phyloP scores from a whole-genome alignment of 228 moss, liverwort and hornwort species.

The Sphagnum fallax region DNA sequence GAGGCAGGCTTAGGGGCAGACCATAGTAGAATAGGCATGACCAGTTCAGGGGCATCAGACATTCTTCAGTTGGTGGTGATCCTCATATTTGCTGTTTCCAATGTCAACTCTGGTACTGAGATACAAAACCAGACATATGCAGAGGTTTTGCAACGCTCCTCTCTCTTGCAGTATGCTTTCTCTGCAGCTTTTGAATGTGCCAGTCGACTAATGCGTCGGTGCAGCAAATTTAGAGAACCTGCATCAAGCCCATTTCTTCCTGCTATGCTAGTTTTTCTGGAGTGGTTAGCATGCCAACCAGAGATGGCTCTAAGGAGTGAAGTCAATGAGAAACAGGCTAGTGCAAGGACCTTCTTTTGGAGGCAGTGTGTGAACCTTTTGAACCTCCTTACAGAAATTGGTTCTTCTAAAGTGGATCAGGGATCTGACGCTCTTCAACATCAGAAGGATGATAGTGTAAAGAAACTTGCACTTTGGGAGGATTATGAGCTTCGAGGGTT shows the following conservation, averaged over 20 bases:
- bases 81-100: constrained; percentile 92
- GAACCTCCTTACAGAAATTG: constrained; percentile 53
- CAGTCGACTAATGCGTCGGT: constrained; percentile 83
- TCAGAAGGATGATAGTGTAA: constrained; percentile 36
- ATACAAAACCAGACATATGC: constrained; percentile 89
- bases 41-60: constrained; percentile 77
- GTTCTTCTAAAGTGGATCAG: constrained; percentile 17
- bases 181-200: constrained; percentile 95
- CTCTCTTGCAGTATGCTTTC: constrained; percentile 82
- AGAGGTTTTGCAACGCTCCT: constrained; percentile 90
- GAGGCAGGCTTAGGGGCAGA: constrained; percentile 76
- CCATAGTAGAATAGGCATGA: constrained; percentile 63
- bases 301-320: constrained; percentile 91
- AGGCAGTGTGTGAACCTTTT: constrained; percentile 68
- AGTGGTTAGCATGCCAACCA: constrained; percentile 93
- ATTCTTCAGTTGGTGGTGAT: constrained; percentile 80
- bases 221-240: constrained; percentile 64
- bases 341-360: constrained; percentile 87
- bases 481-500: constrained; percentile 96
- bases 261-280: constrained; percentile 84
- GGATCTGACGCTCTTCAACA: constrained; percentile 28
- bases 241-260: constrained; percentile 83
- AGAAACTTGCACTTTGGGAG: constrained; percentile 79
- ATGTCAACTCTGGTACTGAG: constrained; percentile 85
- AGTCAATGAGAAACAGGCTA: constrained; percentile 78